Percentiles rank a stretch among this genome's conserved stretches.
Evolutionary conservation across 257 asterid genomes (phyloP).

Genomic region (Solanum sejunctum): DNA sequence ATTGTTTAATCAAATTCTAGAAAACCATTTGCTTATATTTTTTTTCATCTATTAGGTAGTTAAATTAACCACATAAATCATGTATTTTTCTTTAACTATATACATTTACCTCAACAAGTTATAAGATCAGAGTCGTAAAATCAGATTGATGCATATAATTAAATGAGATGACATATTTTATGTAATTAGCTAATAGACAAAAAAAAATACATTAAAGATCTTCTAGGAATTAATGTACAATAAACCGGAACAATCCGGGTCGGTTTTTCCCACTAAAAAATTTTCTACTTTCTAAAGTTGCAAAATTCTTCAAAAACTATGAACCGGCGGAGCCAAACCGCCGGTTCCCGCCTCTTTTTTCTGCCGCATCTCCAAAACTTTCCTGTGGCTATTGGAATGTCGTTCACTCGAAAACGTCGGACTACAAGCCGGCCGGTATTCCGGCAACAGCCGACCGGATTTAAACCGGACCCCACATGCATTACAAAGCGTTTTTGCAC

Average conservation of each 20-base stretch:
- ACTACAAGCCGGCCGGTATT: constrained; percentile 32
- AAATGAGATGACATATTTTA: too few species aligned
- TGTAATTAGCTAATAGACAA: too few species aligned
- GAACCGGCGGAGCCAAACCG: constrained; percentile 9
- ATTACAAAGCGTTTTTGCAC: constrained; percentile 27
- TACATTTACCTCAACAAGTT: too few species aligned
- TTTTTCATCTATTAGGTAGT: too few species aligned
- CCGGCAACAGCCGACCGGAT: constrained; percentile 30
- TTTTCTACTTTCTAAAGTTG: neutral
- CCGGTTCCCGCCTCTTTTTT: constrained; percentile 9
- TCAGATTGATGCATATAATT: too few species aligned
- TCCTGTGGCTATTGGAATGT: constrained; percentile 27
- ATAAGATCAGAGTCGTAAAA: too few species aligned
- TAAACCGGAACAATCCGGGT: neutral
- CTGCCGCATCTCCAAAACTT: constrained; percentile 29
- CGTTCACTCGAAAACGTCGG: constrained; percentile 19
- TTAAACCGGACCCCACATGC: constrained; percentile 35
- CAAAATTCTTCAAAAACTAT: neutral
- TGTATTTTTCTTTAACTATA: too few species aligned
- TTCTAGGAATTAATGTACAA: neutral
- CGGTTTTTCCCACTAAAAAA: neutral
- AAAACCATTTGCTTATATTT: too few species aligned
- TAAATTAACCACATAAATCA: too few species aligned
- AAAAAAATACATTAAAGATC: too few species aligned
- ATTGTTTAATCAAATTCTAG: too few species aligned